Evolutionary conservation across 495 filamentous ascomycete species (phyloP).

Genomic region (Aeminium ludgeri): DNA sequence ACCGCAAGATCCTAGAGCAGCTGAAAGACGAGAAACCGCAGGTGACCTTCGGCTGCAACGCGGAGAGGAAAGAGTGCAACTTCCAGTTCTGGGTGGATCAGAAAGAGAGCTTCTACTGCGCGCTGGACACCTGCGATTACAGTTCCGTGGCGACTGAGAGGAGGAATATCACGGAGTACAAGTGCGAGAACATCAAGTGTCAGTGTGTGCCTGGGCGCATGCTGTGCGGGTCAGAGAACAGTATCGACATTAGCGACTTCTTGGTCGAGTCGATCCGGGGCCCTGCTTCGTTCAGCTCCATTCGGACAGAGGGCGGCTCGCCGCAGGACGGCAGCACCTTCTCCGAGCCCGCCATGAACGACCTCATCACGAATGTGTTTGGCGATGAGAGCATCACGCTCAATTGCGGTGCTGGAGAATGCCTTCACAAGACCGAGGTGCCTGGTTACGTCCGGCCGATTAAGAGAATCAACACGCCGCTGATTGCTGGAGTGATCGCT

Average conservation of each 20-base stretch:
- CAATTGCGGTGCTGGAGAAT: conserved; percentile 73
- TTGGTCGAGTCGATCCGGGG: conserved; percentile 62
- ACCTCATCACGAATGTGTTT: conserved; percentile 71
- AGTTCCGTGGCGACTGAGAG: conserved; percentile 45
- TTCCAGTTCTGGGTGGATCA: conserved; percentile 98
- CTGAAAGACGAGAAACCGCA: conserved; percentile 71
- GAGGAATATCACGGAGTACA: conserved; percentile 68
- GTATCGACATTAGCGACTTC: conserved; percentile 84
- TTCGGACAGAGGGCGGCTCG: conserved; percentile 42
- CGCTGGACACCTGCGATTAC: conserved; percentile 64
- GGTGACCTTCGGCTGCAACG: conserved; percentile 82
- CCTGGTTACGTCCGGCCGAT: conserved; percentile 78
- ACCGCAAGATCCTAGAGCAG: conserved; percentile 74
- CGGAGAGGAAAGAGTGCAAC: conserved; percentile 55
- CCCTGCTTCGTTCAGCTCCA: conserved; percentile 64
- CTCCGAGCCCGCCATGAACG: conserved; percentile 77
- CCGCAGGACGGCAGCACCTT: conserved; percentile 55
- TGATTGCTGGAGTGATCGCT: conserved; percentile 89
- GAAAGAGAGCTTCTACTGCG: conserved; percentile 90
- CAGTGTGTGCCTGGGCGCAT: conserved; percentile 80
- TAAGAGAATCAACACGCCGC: conserved; percentile 90
- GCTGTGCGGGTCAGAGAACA: conserved; percentile 80
- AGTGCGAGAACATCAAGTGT: conserved; percentile 69
- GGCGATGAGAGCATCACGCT: conserved; percentile 79
- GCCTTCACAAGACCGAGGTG: conserved; percentile 77